A percentile compares a stretch with the other conserved stretches of the same genome.
Conservation (phyloP, 139 green algal species). For the Dunaliella sp. region DNA sequence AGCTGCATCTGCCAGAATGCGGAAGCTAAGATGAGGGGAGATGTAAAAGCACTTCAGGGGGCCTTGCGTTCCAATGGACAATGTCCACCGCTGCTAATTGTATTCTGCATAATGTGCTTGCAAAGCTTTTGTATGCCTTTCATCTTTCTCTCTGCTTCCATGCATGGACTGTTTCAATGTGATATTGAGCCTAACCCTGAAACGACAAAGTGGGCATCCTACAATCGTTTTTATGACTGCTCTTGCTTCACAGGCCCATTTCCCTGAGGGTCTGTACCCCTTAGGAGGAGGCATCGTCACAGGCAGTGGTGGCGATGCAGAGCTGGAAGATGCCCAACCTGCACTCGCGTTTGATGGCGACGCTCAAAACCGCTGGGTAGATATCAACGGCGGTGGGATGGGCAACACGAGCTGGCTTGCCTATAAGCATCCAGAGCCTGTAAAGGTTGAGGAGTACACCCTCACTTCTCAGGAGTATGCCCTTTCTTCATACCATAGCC, state of each 20-base stretch:
- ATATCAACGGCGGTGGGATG: conserved; percentile 8
- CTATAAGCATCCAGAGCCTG: conserved; percentile 8
- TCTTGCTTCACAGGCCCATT: not conserved
- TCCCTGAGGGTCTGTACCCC: not conserved
- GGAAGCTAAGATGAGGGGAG: too few species aligned
- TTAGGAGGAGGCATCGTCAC: not conserved
- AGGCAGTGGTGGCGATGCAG: not conserved
- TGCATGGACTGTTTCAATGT: too few species aligned
- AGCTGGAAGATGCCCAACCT: conserved; percentile 1
- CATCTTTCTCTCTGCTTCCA: too few species aligned
- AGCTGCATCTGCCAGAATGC: too few species aligned
- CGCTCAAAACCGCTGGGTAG: conserved; percentile 10
- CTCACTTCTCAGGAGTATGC: conserved; percentile 14
- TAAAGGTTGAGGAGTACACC: conserved; percentile 7
- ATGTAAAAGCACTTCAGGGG: too few species aligned
- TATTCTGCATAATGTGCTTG: too few species aligned
- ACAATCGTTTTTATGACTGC: too few species aligned
- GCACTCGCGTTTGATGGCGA: conserved; percentile 9
- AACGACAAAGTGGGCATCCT: too few species aligned
- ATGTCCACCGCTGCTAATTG: too few species aligned
- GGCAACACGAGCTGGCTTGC: conserved; percentile 11
- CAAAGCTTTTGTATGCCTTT: too few species aligned
- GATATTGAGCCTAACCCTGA: too few species aligned
- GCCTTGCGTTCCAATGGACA: too few species aligned
- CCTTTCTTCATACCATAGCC: conserved; percentile 12